Conservation (phyloP, 257 asterid genomes). For the Przewalskia tangutica region DNA sequence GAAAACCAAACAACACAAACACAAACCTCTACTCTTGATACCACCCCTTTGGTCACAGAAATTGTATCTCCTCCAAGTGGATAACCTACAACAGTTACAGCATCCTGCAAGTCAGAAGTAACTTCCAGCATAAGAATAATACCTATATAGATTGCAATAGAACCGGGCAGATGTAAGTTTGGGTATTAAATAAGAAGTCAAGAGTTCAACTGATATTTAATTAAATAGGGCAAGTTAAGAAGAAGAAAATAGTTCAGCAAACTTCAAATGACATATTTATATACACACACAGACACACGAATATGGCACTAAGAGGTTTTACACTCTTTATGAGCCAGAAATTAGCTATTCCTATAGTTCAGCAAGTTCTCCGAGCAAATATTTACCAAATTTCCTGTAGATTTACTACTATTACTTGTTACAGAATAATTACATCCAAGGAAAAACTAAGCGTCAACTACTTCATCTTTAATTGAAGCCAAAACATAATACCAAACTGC, state of each 20-base stretch:
- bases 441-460: neutral
- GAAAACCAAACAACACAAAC: slow-evolving; percentile 10
- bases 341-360: neutral
- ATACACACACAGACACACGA: neutral
- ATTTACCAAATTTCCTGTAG: neutral
- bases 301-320: neutral
- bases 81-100: slow-evolving; percentile 95
- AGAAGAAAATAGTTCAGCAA: neutral
- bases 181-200: neutral
- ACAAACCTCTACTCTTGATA: slow-evolving; percentile 93
- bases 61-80: slow-evolving; percentile 99
- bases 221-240: neutral
- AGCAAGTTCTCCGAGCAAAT: neutral
- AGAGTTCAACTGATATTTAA: neutral
- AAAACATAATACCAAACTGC: neutral
- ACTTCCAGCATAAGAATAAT: neutral
- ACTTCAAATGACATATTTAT: neutral
- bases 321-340: neutral
- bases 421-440: neutral
- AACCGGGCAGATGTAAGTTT: neutral
- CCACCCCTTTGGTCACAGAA: slow-evolving; percentile 97
- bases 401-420: neutral
- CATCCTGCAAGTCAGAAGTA: slow-evolving; percentile 44
- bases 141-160: neutral
- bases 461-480: neutral